Evolutionary conservation across 2,329 filamentous ascomycete genomes (phyloP).

Genomic region (Huntiella abstrusa): DNA sequence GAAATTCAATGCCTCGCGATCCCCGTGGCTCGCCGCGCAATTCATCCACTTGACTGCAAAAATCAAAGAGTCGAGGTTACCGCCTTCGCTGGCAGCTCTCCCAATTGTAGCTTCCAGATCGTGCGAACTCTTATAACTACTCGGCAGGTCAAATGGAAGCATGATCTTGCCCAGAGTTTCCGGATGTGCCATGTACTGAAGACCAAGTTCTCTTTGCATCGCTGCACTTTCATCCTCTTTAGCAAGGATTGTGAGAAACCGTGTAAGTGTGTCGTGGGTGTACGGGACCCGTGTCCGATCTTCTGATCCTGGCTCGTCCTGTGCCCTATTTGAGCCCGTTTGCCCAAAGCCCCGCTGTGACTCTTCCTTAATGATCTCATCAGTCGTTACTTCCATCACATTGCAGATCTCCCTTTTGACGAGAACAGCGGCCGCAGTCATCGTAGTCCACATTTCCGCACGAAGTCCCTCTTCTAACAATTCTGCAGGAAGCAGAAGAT

Average conservation of each 20-base stretch:
- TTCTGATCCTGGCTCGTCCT: too few species aligned
- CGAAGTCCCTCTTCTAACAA: slow-evolving; percentile 43
- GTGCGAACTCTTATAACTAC: too few species aligned
- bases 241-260: slow-evolving; percentile 73
- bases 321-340: too few species aligned
- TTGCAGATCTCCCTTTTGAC: slow-evolving; percentile 76
- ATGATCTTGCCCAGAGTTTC: slow-evolving; percentile 67
- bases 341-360: slow-evolving; percentile 11
- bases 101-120: too few species aligned
- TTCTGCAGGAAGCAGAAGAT: slow-evolving; percentile 41
- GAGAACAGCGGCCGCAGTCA: slow-evolving; percentile 69
- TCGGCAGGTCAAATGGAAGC: slow-evolving; percentile 61
- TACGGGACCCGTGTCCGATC: too few species aligned
- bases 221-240: slow-evolving; percentile 69
- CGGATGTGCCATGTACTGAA: slow-evolving; percentile 83
- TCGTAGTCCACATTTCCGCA: slow-evolving; percentile 76
- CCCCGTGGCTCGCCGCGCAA: slow-evolving; percentile 66
- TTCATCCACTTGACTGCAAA: slow-evolving; percentile 97
- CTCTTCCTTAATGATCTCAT: slow-evolving; percentile 38
- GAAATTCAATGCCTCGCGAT: slow-evolving; percentile 60
- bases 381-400: slow-evolving; percentile 49
- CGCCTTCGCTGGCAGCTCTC: slow-evolving; percentile 9
- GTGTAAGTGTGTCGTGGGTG: too few species aligned
- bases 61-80: slow-evolving; percentile 74
- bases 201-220: slow-evolving; percentile 79